These are phyloP conservation scores for Colletotrichum chlorophyti DNA, from an alignment of 2,329 filamentous ascomycete species.

Conservation along the genomic window DNA sequence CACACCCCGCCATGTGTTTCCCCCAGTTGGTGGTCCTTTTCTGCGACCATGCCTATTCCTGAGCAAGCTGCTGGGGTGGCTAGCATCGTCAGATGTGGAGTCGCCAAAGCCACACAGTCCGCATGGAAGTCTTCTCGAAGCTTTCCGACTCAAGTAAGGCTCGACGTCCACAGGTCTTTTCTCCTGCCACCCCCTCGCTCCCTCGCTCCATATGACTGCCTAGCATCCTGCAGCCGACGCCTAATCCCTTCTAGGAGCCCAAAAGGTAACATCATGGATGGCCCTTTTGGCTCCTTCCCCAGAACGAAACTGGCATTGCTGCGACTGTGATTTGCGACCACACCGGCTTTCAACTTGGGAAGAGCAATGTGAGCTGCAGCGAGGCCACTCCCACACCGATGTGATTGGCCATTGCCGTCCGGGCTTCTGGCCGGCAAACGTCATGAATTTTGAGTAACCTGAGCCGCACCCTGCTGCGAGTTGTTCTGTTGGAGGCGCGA, in stretches of 20 bases:
- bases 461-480: conserved; percentile 25
- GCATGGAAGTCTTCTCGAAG: conserved; percentile 26
- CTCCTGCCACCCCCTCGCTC: background rate
- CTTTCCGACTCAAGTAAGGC: conserved; percentile 17
- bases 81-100: conserved; percentile 17
- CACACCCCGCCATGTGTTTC: background rate
- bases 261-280: conserved; percentile 5
- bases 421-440: conserved; percentile 8
- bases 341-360: conserved; percentile 21
- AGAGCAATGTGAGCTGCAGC: conserved; percentile 17
- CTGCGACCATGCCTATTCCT: background rate
- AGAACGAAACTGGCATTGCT: background rate
- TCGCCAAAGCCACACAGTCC: conserved; percentile 20
- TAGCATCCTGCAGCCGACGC: conserved; percentile 1
- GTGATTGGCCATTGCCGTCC: conserved; percentile 17
- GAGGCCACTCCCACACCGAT: conserved; percentile 2
- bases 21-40: background rate
- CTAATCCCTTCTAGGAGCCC: conserved; percentile 13
- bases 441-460: conserved; percentile 16
- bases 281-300: conserved; percentile 1
- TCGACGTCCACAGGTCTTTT: background rate
- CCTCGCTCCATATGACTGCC: conserved; percentile 23
- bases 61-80: background rate
- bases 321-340: no score
- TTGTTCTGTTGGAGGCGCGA: no score